These are phyloP conservation scores for Lodderomyces metapsilosis DNA, from an alignment of 1,139 yeast species.

Conservation along the genomic window DNA sequence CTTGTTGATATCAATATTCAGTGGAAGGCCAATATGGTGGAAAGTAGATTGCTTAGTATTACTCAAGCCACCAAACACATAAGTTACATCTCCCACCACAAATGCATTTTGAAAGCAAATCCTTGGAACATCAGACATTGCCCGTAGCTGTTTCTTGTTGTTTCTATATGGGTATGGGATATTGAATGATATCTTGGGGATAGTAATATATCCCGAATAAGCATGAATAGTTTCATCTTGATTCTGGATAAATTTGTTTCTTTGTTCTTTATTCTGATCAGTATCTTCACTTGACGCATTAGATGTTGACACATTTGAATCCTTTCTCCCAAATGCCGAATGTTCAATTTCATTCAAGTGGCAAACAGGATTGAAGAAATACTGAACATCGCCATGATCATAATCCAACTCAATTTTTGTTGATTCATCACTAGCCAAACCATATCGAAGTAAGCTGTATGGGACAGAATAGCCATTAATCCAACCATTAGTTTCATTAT, in stretches of 20 bases:
- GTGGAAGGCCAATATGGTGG: conserved; percentile 36
- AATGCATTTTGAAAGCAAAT: conserved; percentile 36
- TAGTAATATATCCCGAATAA: conserved; percentile 31
- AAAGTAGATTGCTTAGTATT: conserved; percentile 21
- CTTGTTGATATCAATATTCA: conserved; percentile 25
- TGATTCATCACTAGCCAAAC: conserved; percentile 14
- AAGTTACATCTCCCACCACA: conserved; percentile 32
- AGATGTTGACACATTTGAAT: conserved; percentile 9
- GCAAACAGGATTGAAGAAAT: conserved; percentile 26
- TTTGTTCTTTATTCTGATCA: background rate
- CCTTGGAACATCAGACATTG: conserved; percentile 22
- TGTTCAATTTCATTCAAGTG: conserved; percentile 25
- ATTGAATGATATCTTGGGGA: conserved; percentile 30
- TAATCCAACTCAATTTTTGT: conserved; percentile 18
- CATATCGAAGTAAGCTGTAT: conserved; percentile 26
- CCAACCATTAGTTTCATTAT: conserved; percentile 21
- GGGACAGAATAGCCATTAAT: conserved; percentile 31
- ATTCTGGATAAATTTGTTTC: background rate
- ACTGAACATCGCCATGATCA: conserved; percentile 19
- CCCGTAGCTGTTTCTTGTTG: conserved; percentile 11
- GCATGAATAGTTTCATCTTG: conserved; percentile 19
- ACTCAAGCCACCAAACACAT: conserved; percentile 40
- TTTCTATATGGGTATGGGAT: conserved; percentile 18
- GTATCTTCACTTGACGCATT: background rate
- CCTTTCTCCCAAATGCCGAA: conserved; percentile 11